Base-by-base conservation (phyloP, 768 basidiomycete genomes). In the Hericium erinaceus region DNA sequence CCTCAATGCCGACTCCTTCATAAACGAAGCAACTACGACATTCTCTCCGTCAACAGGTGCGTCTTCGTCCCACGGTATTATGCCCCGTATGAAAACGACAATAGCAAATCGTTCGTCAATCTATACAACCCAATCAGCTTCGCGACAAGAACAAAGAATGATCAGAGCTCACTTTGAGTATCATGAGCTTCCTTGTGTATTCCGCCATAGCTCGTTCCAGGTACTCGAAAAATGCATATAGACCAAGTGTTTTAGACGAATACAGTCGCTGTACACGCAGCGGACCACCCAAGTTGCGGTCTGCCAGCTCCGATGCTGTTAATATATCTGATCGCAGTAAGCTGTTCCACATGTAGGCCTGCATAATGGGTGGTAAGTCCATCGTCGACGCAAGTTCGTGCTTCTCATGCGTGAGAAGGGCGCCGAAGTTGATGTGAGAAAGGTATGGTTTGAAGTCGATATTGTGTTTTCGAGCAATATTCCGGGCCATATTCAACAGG, bases 321-420 rank as follows among this genome's bases (percentile, higher is more conserved):
- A 87, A 65, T 24, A 86, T 81, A 57, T 84, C 81, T 0, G 85
- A 87, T 2, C 76, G 76, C 57, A 82, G 64, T 4, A 87, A 70
- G 2, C 83, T 85, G 61, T 85, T 85, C 82, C 83, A 87, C 48
- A 85, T 69, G 44, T 75, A 73, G 1, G 77, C 72, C 62, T 81
- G 72, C 18, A 77, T 72, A n/a, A 13, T 54, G 6, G 72, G 65
- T 2, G 67, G 69, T 4, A 82, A 64, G 10, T 66, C 67, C 7
- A 85, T 64, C 2, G 74, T 71, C 1, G 68, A 63, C 37, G 69
- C 77, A 44, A 85, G 67, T 0, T 76, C 77, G 52, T 82, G 73
- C 64, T 84, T 86, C 65, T 87, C 74, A 18, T 72, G 66, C 0
- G 76, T 68, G 0, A 76, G 74, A 22, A 87, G 67, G 0, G 84